Conservation (phyloP, 192 early-diverging fungal species). For the Podila epigama region DNA sequence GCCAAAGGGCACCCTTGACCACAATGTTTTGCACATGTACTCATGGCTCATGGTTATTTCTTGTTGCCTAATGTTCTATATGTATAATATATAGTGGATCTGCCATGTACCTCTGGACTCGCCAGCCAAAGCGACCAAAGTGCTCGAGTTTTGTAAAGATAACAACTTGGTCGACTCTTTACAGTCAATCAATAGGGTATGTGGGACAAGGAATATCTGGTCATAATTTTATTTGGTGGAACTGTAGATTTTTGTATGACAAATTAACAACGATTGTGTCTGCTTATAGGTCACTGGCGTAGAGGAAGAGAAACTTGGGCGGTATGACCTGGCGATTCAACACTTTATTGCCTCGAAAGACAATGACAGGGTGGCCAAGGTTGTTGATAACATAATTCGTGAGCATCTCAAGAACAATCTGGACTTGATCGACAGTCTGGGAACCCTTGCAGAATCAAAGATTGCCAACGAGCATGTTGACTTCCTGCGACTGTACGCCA, state of each 20-base stretch:
- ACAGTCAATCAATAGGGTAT: constrained; percentile 54
- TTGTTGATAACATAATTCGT: constrained; percentile 65
- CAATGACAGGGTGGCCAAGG: constrained; percentile 48
- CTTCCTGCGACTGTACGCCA: constrained; percentile 63
- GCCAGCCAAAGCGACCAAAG: constrained; percentile 57
- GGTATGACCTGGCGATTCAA: constrained; percentile 65
- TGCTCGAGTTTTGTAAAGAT: constrained; percentile 57
- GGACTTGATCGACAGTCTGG: constrained; percentile 52
- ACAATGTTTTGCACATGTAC: too few species aligned
- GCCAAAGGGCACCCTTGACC: too few species aligned
- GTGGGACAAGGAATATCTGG: neutral
- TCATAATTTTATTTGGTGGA: neutral
- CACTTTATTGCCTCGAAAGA: constrained; percentile 67
- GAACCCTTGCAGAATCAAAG: constrained; percentile 32
- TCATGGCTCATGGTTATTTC: too few species aligned
- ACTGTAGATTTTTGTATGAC: neutral
- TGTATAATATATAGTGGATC: constrained; percentile 23
- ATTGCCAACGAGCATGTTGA: constrained; percentile 55
- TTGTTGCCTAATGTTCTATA: too few species aligned
- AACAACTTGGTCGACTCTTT: constrained; percentile 43
- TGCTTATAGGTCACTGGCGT: constrained; percentile 48
- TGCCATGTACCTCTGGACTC: constrained; percentile 65
- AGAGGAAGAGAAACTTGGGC: constrained; percentile 58
- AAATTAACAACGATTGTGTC: neutral
- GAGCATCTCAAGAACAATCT: constrained; percentile 54